Evolutionary conservation across 164 flowering plant genomes (phyloP).

Genomic region (Tinospora cordifolia): DNA sequence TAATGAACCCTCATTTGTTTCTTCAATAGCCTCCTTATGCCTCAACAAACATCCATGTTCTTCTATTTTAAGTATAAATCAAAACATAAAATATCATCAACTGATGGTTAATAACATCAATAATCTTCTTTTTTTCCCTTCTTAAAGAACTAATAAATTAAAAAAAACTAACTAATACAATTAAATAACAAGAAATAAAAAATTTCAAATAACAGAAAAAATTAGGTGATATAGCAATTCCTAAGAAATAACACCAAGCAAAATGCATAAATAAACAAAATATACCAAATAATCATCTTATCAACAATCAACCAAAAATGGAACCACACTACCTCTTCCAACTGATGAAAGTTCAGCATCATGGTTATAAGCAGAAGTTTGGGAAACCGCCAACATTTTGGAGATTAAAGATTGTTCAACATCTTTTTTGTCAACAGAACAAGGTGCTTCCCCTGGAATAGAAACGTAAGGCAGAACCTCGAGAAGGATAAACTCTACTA

Average conservation of each 20-base stretch:
- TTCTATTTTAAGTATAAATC: constrained; percentile 3
- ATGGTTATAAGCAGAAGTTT: too few species aligned
- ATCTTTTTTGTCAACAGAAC: constrained; percentile 1
- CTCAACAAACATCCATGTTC: constrained; percentile 6
- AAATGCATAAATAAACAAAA: neutral
- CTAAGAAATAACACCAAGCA: neutral
- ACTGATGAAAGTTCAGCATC: neutral
- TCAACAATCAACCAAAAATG: neutral
- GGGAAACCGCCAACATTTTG: too few species aligned
- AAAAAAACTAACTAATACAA: neutral
- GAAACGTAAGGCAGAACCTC: constrained; percentile 48
- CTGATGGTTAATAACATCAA: neutral
- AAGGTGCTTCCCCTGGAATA: neutral
- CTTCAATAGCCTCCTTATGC: constrained; percentile 2
- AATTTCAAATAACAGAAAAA: neutral
- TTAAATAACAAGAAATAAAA: neutral
- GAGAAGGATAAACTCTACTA: constrained; percentile 51
- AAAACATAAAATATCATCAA: constrained; percentile 1
- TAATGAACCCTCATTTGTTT: neutral
- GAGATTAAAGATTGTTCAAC: too few species aligned
- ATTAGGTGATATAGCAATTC: neutral
- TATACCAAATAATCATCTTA: neutral
- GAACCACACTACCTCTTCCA: constrained; percentile 25
- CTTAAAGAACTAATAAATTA: neutral
- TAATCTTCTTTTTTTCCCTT: neutral